Evolutionary conservation across 2,329 filamentous ascomycete genomes (phyloP), one percentile per base, ranked within the genome.

Genomic region (Fusarium camptoceras): DNA sequence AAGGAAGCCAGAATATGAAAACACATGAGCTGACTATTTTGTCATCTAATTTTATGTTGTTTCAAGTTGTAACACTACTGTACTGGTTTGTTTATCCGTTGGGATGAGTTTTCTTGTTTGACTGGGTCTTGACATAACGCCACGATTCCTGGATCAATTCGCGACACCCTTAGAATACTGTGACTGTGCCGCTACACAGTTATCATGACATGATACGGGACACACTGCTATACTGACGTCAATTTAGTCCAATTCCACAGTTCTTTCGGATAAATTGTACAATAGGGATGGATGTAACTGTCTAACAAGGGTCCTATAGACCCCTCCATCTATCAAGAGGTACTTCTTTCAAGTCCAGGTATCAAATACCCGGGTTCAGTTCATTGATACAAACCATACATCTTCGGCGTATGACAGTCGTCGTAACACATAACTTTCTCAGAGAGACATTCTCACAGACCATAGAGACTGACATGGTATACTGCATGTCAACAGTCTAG

Each of bases 291-390:
- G 16, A 61, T 54, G 41, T n/a, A 37, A 28, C 24, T 59, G 48
- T 54, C 25, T 48, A 48, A 28, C 34, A 34, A 46, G 27, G 59
- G 37, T 44, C 28, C 54, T 48, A 39, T 37, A 27, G 22, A 37
- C 43, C 24, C 41, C 6, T 31, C 24, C 22, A 24, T 49, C 50
- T 55, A 60, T 62, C 20, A 63, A 53, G 37, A 59, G 24, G 41
- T 42, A 34, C 48, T 44, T 30, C 50, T 37, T 50, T 39, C 53
- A 47, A 22, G 31, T 53, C 61, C 12, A 56, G 20, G 48, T 49
- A 53, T 27, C 34, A 14, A 31, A n/a, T 46, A 47, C 28, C 25
- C 20, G 25, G 20, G 12, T 18, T 42, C 27, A n/a, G 39, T 42
- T 53, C 10, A 44, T 56, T 31, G 46, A 18, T 28, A 30, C 30